Percentiles rank a stretch among this genome's conserved stretches.
These are phyloP conservation scores for Tarenaya hassleriana DNA, from an alignment of 345 rosid genomes.

Conservation along the genomic window DNA sequence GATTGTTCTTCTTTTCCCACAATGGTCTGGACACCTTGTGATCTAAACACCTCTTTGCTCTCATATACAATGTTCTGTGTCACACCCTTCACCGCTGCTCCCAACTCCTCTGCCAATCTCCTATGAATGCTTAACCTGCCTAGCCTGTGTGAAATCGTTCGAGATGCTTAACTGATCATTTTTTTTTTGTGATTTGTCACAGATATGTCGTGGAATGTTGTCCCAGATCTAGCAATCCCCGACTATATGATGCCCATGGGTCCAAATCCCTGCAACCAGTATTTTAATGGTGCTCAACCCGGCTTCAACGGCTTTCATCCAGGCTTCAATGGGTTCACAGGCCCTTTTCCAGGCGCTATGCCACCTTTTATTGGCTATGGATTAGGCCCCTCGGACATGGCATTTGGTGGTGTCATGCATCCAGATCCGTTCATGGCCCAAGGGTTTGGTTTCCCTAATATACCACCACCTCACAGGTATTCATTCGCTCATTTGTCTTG, in stretches of 20 bases:
- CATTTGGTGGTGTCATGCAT: conserved; percentile 20
- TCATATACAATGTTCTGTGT: too few relatives aligned
- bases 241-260: conserved; percentile 83
- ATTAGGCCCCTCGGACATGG: conserved; percentile 25
- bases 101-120: conserved; percentile 1
- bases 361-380: conserved; percentile 26
- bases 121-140: neutral
- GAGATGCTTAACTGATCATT: conserved; percentile 17
- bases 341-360: conserved; percentile 24
- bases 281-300: conserved; percentile 44
- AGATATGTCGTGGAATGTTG: conserved; percentile 71
- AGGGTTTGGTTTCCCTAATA: conserved; percentile 28
- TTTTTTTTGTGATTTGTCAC: conserved; percentile 21
- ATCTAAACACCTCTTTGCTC: too few relatives aligned
- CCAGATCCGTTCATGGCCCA: conserved; percentile 25
- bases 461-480: conserved; percentile 32
- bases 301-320: conserved; percentile 28
- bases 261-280: conserved; percentile 60
- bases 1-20: too few relatives aligned
- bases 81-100: neutral
- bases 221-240: conserved; percentile 57
- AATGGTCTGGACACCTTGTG: too few relatives aligned
- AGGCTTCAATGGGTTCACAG: conserved; percentile 28
- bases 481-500: too few relatives aligned
- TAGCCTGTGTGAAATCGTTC: conserved; percentile 3